These are phyloP conservation scores for Cytospora schulzeri DNA, from an alignment of 2,329 filamentous ascomycete species.

Conservation along the genomic window DNA sequence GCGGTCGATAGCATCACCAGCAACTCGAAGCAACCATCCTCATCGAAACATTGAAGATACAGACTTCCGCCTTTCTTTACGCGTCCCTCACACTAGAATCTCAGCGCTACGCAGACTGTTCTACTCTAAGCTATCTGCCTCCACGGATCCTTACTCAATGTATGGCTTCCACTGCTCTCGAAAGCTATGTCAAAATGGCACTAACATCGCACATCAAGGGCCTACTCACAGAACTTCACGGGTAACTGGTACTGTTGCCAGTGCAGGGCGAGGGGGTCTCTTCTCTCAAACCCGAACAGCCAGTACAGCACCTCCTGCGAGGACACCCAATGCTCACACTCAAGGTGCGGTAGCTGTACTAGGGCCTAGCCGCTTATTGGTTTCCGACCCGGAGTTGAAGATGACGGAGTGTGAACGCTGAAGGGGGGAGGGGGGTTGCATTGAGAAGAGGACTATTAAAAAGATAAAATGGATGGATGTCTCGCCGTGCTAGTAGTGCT, in stretches of 20 bases:
- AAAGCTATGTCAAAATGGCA: background rate
- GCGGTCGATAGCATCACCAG: background rate
- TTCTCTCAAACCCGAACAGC: conserved; percentile 4
- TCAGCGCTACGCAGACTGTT: background rate
- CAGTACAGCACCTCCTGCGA: background rate
- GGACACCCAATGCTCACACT: conserved; percentile 1
- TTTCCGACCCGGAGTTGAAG: conserved; percentile 3
- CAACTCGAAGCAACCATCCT: background rate
- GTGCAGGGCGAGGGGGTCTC: background rate
- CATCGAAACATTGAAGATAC: background rate
- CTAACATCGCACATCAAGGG: background rate
- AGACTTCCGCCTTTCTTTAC: background rate
- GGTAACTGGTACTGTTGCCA: conserved; percentile 21
- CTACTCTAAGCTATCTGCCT: background rate
- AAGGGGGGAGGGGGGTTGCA: background rate
- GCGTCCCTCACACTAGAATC: background rate
- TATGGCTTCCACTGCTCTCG: background rate
- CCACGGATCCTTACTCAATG: background rate
- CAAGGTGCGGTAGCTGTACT: background rate
- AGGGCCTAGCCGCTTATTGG: background rate
- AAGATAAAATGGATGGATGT: conserved; percentile 7
- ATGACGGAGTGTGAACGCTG: conserved; percentile 9
- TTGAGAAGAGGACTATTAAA: background rate
- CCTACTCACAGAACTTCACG: background rate
- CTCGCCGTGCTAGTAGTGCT: conserved; percentile 5